Evolutionary conservation across 2,329 filamentous ascomycete genomes (phyloP).

Genomic region (Fusarium papillatum): DNA sequence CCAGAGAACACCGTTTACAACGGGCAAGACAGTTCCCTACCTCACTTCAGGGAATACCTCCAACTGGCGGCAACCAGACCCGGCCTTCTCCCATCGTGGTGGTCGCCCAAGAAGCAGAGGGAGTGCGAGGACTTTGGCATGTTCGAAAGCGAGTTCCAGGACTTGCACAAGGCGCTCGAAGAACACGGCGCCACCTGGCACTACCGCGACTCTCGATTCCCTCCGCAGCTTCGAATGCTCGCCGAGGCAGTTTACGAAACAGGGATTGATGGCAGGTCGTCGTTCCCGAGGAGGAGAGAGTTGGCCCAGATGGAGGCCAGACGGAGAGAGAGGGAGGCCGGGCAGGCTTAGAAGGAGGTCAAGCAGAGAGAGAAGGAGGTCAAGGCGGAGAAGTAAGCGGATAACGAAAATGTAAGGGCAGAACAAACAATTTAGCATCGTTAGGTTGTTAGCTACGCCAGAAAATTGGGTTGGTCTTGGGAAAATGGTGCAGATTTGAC

Average conservation of each 20-base stretch:
- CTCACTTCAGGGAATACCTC: slow-evolving; percentile 56
- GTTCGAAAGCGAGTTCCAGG: slow-evolving; percentile 43
- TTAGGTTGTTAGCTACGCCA: not conserved
- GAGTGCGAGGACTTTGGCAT: slow-evolving; percentile 54
- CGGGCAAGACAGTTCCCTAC: slow-evolving; percentile 33
- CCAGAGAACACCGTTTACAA: slow-evolving; percentile 48
- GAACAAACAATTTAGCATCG: not conserved
- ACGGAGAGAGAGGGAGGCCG: not conserved
- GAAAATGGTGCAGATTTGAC: not conserved
- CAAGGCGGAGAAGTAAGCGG: not conserved
- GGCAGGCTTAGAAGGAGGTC: not conserved
- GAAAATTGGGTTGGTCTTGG: not conserved
- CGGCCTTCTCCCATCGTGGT: slow-evolving; percentile 59
- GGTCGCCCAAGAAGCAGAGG: slow-evolving; percentile 52
- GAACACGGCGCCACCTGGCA: slow-evolving; percentile 55
- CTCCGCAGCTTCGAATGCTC: slow-evolving; percentile 65
- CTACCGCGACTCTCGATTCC: slow-evolving; percentile 58
- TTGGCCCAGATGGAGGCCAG: slow-evolving; percentile 39
- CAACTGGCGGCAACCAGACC: slow-evolving; percentile 26
- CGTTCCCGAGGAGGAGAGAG: slow-evolving; percentile 38
- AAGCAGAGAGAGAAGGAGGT: not conserved
- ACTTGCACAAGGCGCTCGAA: slow-evolving; percentile 31
- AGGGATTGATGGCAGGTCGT: slow-evolving; percentile 48
- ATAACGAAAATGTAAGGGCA: not conserved
- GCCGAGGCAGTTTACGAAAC: slow-evolving; percentile 55